These are phyloP conservation scores for Fusarium sublunatum DNA, from an alignment of 2,329 filamentous ascomycete species.

Conservation along the genomic window DNA sequence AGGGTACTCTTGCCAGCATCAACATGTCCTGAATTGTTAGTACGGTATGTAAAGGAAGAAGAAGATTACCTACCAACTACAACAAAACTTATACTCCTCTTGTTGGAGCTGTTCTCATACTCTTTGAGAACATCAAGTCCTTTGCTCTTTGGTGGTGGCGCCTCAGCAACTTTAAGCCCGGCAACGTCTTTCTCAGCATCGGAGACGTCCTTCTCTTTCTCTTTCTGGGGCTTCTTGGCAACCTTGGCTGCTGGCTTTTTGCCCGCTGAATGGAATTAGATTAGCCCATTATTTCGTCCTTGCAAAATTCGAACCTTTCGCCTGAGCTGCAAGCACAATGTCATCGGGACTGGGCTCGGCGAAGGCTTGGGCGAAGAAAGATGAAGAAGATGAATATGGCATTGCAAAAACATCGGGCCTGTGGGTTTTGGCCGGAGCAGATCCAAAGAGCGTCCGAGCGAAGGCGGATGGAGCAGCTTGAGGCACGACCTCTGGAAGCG, in stretches of 20 bases:
- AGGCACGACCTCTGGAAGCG: constrained; percentile 10
- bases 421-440: constrained; percentile 50
- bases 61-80: constrained; percentile 77
- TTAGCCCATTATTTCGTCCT: constrained; percentile 62
- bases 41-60: neutral
- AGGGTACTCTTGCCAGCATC: constrained; percentile 98
- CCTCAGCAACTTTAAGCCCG: constrained; percentile 60
- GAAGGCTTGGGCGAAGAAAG: constrained; percentile 72
- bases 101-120: constrained; percentile 78
- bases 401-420: constrained; percentile 54
- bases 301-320: constrained; percentile 80
- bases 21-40: constrained; percentile 77
- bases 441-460: constrained; percentile 64
- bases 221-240: constrained; percentile 55
- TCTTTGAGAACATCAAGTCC: constrained; percentile 87
- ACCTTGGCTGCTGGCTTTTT: constrained; percentile 59
- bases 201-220: constrained; percentile 52
- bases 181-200: constrained; percentile 47
- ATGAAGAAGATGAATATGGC: constrained; percentile 63
- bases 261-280: constrained; percentile 66
- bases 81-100: constrained; percentile 88
- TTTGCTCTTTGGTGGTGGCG: constrained; percentile 73
- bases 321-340: constrained; percentile 85
- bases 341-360: constrained; percentile 92
- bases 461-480: constrained; percentile 64